Evolutionary conservation across 129 eudicot genomes (phyloP).

Genomic region (Sambucus nigra): DNA sequence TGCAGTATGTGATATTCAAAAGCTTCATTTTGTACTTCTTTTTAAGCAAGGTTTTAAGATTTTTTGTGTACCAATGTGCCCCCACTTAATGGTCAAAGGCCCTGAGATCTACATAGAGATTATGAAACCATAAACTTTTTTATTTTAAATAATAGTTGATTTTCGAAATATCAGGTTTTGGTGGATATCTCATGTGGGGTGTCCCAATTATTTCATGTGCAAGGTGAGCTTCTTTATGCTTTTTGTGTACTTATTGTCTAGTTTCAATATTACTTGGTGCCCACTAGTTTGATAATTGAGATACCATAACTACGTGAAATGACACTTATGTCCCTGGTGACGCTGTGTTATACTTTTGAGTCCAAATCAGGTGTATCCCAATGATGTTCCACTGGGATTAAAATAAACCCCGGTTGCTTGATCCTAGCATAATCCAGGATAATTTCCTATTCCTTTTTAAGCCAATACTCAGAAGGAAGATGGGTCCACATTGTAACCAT

Average conservation of each 20-base stretch:
- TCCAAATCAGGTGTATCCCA: slow-evolving; percentile 26
- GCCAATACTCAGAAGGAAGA: slow-evolving; percentile 20
- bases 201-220: slow-evolving; percentile 39
- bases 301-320: background rate
- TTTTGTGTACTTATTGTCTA: slow-evolving; percentile 22
- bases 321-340: slow-evolving; percentile 9
- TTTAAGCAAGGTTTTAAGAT: no score
- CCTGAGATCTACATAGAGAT: slow-evolving; percentile 22
- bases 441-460: background rate
- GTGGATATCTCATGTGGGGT: slow-evolving; percentile 45
- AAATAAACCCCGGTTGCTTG: slow-evolving; percentile 19
- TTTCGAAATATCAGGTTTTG: slow-evolving; percentile 16
- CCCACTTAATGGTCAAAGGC: background rate
- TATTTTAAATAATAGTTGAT: no score
- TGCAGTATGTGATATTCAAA: no score
- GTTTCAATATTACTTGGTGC: slow-evolving; percentile 16
- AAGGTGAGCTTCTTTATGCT: slow-evolving; percentile 20
- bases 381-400: slow-evolving; percentile 18
- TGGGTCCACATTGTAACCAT: slow-evolving; percentile 4
- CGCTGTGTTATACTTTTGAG: slow-evolving; percentile 4
- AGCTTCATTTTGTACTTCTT: no score
- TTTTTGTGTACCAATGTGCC: no score
- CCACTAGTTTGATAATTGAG: slow-evolving; percentile 12
- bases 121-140: slow-evolving; percentile 24
- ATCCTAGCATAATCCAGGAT: slow-evolving; percentile 20